Percentiles rank a stretch among this genome's conserved stretches.
phyloP scores from a whole-genome alignment of 306 rosid species.

The Malus domestica region ASM211411v1 NC_041790.1:32656001-32656500 shows the following conservation, averaged over 20 bases:
- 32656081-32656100: background rate
- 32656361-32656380: background rate
- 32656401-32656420: too few relatives aligned
- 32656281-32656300: background rate
- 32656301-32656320: background rate
- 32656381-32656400: background rate
- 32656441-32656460: too few relatives aligned
- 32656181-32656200: background rate
- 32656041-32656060: background rate
- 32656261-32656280: too few relatives aligned
- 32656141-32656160: background rate
- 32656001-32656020: background rate
- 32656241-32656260: background rate
- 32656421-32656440: too few relatives aligned
- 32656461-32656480: too few relatives aligned
- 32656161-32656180: background rate
- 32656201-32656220: background rate
- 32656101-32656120: background rate
- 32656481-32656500: too few relatives aligned
- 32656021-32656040: background rate
- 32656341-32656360: background rate
- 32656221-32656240: background rate
- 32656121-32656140: background rate
- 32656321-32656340: too few relatives aligned
- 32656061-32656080: background rate